phyloP scores from a whole-genome alignment of 164 flowering plant genomes.

The Paratinospora sagittata region DNA sequence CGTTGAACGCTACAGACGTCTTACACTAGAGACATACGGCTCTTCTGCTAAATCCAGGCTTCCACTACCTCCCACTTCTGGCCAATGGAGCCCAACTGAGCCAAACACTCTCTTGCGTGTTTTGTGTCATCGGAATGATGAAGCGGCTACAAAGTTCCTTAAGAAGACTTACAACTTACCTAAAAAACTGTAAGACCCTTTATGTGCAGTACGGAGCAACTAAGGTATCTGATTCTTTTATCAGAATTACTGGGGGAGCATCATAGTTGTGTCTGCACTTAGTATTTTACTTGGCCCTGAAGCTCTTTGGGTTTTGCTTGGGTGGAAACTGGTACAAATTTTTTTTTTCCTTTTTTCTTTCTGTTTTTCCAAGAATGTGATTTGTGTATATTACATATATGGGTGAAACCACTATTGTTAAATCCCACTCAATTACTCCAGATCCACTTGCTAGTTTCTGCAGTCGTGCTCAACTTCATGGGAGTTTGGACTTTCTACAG shows the following conservation, averaged over 20 bases:
- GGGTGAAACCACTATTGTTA: background rate
- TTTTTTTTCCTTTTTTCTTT: background rate
- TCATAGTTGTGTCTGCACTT: background rate
- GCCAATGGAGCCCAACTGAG: constrained; percentile 72
- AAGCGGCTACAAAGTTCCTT: constrained; percentile 57
- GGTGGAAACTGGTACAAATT: background rate
- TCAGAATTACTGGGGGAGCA: background rate
- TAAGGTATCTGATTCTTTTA: background rate
- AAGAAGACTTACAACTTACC: constrained; percentile 69
- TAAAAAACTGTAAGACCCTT: constrained; percentile 28
- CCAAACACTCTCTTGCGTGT: constrained; percentile 90
- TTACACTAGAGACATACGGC: constrained; percentile 33
- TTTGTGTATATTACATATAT: constrained; percentile 3
- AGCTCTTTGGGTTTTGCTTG: background rate
- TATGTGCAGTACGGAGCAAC: background rate
- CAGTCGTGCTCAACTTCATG: background rate
- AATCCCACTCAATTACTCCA: background rate
- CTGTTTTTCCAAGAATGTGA: background rate
- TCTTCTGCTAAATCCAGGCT: constrained; percentile 43
- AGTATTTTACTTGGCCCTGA: background rate
- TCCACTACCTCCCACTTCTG: constrained; percentile 93
- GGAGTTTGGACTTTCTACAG: background rate
- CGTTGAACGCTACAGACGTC: constrained; percentile 41
- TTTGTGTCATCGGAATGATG: constrained; percentile 74
- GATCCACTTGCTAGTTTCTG: background rate